These are phyloP conservation scores for Corynascus novoguineensis DNA, from an alignment of 495 filamentous ascomycete genomes.

Conservation along the genomic window DNA sequence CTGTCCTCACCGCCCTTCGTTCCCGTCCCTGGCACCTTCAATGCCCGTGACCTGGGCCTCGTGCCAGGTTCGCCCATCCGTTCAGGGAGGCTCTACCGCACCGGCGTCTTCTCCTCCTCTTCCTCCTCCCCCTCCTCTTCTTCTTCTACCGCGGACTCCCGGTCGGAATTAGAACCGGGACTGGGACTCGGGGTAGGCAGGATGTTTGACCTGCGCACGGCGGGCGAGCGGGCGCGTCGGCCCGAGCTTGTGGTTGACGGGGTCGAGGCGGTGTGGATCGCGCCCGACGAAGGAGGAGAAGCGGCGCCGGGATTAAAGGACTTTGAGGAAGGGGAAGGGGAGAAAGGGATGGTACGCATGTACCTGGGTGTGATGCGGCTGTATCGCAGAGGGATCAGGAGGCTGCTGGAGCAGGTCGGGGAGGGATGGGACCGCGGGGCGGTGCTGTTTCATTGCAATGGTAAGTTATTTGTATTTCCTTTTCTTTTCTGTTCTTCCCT, in stretches of 20 bases:
- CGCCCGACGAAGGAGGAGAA: slow-evolving; percentile 27
- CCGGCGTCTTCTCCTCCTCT: slow-evolving; percentile 37
- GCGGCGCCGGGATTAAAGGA: slow-evolving; percentile 23
- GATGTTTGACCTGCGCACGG: slow-evolving; percentile 43
- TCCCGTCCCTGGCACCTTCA: slow-evolving; percentile 46
- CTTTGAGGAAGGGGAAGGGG: slow-evolving; percentile 40
- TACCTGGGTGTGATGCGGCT: slow-evolving; percentile 39
- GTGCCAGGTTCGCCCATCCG: slow-evolving; percentile 26
- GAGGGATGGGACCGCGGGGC: slow-evolving; percentile 28
- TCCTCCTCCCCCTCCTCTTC: slow-evolving; percentile 35
- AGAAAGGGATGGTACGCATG: slow-evolving; percentile 36
- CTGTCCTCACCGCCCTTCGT: slow-evolving; percentile 50
- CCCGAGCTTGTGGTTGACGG: slow-evolving; percentile 38
- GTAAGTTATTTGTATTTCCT: slow-evolving; percentile 30
- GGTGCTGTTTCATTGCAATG: slow-evolving; percentile 48
- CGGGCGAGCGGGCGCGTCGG: slow-evolving; percentile 29
- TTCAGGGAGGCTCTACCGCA: slow-evolving; percentile 47
- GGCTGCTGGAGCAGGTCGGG: slow-evolving; percentile 35
- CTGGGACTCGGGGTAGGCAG: slow-evolving; percentile 33
- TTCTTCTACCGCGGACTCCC: too few species aligned
- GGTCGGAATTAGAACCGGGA: too few species aligned
- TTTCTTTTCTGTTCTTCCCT: not conserved
- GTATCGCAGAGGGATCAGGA: slow-evolving; percentile 32
- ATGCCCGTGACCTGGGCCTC: slow-evolving; percentile 37
- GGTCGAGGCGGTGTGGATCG: slow-evolving; percentile 38